Evolutionary conservation across 2,329 filamentous ascomycete genomes (phyloP), one percentile per base, ranked within the genome.

Genomic region (Epichloe elymi): DNA sequence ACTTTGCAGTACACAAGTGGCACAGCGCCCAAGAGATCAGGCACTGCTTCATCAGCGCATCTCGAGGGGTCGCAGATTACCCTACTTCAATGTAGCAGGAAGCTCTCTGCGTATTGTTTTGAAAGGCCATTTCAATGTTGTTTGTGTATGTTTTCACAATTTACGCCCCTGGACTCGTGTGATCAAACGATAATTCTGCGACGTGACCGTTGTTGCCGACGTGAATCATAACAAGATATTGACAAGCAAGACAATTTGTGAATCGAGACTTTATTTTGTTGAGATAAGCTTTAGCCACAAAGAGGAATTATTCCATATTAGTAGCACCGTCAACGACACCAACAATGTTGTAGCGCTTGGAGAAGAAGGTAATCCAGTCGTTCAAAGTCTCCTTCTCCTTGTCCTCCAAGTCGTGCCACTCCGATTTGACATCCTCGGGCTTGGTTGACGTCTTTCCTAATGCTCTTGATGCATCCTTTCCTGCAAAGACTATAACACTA

Each of bases 361-460:
- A 88, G 70, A 98, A 98, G 70, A 95, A 98, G 2, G 86, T 95
- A 56, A 85, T 81, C 93, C 93, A 98, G 67, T 98, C 93, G 50
- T 91, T 78, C 54, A 98, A 71, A 3, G 86, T 83, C 26, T 79
- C 80, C 72, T 93, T 88, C 66, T 96, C 83, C 68, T 93, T 89
- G 20, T 95, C 89, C 14, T 76, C 74, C 48, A 98, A 73, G 61
- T 89, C 86, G 52, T 84, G 74, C 86, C 88, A 97, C 48, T 96
- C 85, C 2, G 93, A 73, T 35, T 73, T 73, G 57, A 88, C 91
- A 58, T 97, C 90, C 61, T 93, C 88, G 5, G 77, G 68, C 66
- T 95, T 94, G 47, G 90, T 82, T 7, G 89, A 95, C 1, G 88
- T 93, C 66, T 83, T 83, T 11, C 82, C 93, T 2, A 98, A 78